Base-by-base conservation (phyloP, 2,329 filamentous ascomycete genomes). In the Fusarium sp. region DNA sequence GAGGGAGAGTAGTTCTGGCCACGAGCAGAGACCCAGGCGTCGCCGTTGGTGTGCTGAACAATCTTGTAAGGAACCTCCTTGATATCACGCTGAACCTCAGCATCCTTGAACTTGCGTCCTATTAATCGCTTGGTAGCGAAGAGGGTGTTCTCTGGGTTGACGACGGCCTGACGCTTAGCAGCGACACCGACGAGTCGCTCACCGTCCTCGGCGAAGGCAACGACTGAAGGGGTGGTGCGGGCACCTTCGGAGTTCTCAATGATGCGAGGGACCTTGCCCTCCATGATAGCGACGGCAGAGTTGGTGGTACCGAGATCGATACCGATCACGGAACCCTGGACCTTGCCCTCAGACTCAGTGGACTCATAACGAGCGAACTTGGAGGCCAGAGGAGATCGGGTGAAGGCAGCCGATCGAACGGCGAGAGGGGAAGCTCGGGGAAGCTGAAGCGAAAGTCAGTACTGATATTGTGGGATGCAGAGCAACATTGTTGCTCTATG, bases 61-160 rank as follows among this genome's bases (percentile, higher is more conserved):
- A 98, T 98, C 90, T 97, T 98, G 90, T 97, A 98, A 66, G 95
- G 95, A 15, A 98, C 95, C 85, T 98, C 93, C 86, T 97, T 94
- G 81, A 98, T 93, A 81, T 98, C 95, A 79, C 94, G 92, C 88
- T 98, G 95, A 65, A 97, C 94, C 88, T 98, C 95, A 73, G 87
- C 81, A 77, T 98, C 95, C 82, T 89, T 94, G 88, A 95, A 98
- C 88, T 98, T 98, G 82, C 95, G 93, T 80, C 95, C 95, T 83
- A 98, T 98, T 82, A 98, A 90, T 89, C 95, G 94, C 91, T 98
- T 98, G 74, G 95, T 98, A 82, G 95, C 95, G 83, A 98, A 98
- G 64, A 98, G 90, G 63, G 95, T 98, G 88, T 98, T 98, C 84
- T 98, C 95, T 67, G 95, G 95, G 88, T 98, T 98, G 79, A 98